Evolutionary conservation across 2,329 filamentous ascomycete species (phyloP).

Genomic region (Calycina herbarum): DNA sequence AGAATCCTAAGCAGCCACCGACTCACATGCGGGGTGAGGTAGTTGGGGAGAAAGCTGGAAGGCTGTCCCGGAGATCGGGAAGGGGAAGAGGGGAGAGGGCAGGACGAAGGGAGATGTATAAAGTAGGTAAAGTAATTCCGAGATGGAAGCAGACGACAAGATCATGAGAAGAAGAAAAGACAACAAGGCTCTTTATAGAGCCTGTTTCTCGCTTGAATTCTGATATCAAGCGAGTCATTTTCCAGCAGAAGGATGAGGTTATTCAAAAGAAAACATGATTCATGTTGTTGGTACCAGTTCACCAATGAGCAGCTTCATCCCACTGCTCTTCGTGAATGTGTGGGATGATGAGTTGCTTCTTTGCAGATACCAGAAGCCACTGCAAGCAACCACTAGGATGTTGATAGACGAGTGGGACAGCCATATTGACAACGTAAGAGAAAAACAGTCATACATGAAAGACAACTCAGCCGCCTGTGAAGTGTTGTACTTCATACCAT

Average conservation of each 20-base stretch:
- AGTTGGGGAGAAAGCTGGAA: neutral
- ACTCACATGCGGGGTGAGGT: neutral
- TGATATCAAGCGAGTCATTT: neutral
- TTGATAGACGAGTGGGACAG: neutral
- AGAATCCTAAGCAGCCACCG: conserved; percentile 4
- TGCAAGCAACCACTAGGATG: neutral
- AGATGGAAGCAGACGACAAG: neutral
- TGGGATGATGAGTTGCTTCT: neutral
- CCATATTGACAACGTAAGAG: neutral
- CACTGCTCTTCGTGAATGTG: neutral
- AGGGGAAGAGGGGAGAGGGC: neutral
- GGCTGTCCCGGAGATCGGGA: neutral
- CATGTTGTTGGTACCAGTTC: neutral
- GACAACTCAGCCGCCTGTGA: too few relatives aligned
- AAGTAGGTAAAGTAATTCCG: neutral
- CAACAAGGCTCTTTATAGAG: neutral
- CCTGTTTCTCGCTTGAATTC: neutral
- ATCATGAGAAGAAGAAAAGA: neutral
- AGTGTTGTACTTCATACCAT: too few relatives aligned
- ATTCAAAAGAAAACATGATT: neutral
- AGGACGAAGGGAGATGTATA: neutral
- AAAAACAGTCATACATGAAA: too few relatives aligned
- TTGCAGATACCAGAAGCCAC: neutral
- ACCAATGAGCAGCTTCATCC: neutral
- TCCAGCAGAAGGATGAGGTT: neutral